phyloP scores from a whole-genome alignment of 345 rosid species.

The Populus ilicifolia region DNA sequence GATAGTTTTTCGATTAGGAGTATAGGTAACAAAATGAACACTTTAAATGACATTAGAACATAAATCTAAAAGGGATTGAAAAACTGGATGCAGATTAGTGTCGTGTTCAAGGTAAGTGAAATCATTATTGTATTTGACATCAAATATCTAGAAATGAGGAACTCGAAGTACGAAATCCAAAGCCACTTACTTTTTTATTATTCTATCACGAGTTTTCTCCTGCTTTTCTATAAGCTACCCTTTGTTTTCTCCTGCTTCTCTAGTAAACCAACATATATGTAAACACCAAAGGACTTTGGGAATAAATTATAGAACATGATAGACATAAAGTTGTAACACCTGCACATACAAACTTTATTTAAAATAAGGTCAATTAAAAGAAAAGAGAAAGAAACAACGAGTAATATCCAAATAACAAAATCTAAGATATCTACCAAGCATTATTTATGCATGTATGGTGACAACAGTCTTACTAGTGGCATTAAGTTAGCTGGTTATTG shows the following conservation, averaged over 20 bases:
- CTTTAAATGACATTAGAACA: neutral
- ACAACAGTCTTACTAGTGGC: slow-evolving; percentile 60
- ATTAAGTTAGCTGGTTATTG: slow-evolving; percentile 90
- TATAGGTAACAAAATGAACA: neutral
- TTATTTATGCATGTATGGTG: neutral
- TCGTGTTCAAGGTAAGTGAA: neutral
- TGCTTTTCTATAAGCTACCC: slow-evolving; percentile 96
- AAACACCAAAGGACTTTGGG: neutral
- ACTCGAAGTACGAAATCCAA: neutral
- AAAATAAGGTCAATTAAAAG: too few species aligned
- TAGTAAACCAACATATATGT: slow-evolving; percentile 30
- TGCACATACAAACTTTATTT: neutral
- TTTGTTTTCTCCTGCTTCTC: slow-evolving; percentile 91
- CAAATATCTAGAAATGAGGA: slow-evolving; percentile 1
- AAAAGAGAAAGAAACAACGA: neutral
- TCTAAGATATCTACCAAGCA: neutral
- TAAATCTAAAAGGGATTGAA: neutral
- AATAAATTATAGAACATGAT: too few species aligned
- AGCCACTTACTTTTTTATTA: slow-evolving; percentile 58
- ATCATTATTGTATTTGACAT: neutral
- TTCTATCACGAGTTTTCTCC: slow-evolving; percentile 86
- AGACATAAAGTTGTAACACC: neutral
- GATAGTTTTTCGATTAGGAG: neutral
- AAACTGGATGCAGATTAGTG: neutral
- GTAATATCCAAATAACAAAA: neutral